These are phyloP conservation scores for Plasmodium vivax DNA, from an alignment of 169 alveolate species.

Conservation along the genomic window DNA sequence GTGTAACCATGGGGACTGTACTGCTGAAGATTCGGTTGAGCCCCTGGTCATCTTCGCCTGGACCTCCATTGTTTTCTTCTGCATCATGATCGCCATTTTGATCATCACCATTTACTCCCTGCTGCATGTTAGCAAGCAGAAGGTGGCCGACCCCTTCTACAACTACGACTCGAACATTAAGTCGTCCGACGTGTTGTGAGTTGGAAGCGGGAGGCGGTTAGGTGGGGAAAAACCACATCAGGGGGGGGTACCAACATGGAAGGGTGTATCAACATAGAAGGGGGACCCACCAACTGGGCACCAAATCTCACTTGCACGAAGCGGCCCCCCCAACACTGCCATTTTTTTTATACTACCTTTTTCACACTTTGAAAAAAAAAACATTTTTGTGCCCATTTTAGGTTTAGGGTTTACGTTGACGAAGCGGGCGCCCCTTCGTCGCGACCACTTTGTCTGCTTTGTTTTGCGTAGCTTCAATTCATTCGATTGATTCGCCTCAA, in stretches of 20 bases:
- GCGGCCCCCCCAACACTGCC: not conserved
- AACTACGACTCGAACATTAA: conserved; percentile 35
- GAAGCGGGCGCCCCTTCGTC: not conserved
- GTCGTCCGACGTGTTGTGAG: not conserved
- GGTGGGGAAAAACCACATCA: not conserved
- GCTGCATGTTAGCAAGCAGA: not conserved
- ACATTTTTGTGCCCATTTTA: not conserved
- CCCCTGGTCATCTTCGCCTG: conserved; percentile 42
- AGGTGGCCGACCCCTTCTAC: conserved; percentile 17
- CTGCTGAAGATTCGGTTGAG: conserved; percentile 26
- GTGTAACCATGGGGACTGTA: conserved; percentile 59
- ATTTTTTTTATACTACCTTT: not conserved
- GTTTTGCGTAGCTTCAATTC: not conserved
- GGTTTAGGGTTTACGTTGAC: not conserved
- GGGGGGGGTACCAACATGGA: not conserved
- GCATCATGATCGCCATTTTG: conserved; percentile 23
- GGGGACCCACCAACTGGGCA: not conserved
- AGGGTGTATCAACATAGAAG: not conserved
- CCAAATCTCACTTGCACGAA: not conserved
- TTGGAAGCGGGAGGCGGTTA: not conserved
- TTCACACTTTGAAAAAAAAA: not conserved
- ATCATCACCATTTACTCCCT: conserved; percentile 18
- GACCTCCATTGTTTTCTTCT: conserved; percentile 53
- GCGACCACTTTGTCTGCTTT: not conserved
- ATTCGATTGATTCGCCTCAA: not conserved